phyloP scores from a whole-genome alignment of 805 yeast species.

The Schwanniomyces sp. region DNA sequence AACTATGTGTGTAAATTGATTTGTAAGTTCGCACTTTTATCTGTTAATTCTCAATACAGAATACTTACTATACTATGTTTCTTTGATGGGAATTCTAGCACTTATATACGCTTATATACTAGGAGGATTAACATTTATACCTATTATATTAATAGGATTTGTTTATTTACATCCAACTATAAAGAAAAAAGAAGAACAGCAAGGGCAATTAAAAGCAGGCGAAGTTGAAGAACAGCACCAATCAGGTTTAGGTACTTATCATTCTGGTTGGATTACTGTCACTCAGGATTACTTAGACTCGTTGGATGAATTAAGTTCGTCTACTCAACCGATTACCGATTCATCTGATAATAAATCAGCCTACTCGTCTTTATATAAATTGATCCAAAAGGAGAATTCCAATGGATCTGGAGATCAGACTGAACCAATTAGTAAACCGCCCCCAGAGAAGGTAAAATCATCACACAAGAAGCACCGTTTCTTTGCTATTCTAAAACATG shows the following conservation, averaged over 20 bases:
- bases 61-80: not conserved
- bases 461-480: conserved; percentile 55
- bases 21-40: not conserved
- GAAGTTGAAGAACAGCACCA: conserved; percentile 59
- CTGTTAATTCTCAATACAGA: not conserved
- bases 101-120: conserved; percentile 53
- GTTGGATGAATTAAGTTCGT: conserved; percentile 46
- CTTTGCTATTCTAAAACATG: conserved; percentile 77
- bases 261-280: conserved; percentile 81
- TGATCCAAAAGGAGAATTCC: conserved; percentile 41
- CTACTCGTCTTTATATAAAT: conserved; percentile 58
- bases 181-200: conserved; percentile 17
- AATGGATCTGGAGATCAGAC: conserved; percentile 1
- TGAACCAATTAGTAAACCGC: conserved; percentile 5
- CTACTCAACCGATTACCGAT: conserved; percentile 43
- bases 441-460: conserved; percentile 12
- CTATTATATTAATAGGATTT: conserved; percentile 45
- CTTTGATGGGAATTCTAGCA: conserved; percentile 9
- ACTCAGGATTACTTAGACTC: conserved; percentile 65
- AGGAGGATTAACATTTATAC: conserved; percentile 84
- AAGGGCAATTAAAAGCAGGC: conserved; percentile 47
- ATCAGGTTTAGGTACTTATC: conserved; percentile 63
- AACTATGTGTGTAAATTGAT: not conserved
- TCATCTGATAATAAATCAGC: conserved; percentile 51
- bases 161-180: conserved; percentile 41